Evolutionary conservation across 768 basidiomycete species (phyloP).

Genomic region (Termitomyces sp.): DNA sequence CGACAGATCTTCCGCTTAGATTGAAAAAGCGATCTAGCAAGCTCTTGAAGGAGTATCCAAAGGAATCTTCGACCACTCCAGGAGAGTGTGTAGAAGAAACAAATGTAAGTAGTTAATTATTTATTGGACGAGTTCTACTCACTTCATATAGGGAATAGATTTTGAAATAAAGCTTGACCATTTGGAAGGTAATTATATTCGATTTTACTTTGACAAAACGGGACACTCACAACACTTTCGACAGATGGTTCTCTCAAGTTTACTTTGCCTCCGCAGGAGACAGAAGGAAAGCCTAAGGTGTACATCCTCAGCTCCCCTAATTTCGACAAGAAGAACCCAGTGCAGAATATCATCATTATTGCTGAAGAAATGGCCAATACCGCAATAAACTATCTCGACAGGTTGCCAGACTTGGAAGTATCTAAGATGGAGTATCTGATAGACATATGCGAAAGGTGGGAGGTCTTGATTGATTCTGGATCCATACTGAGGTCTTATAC

Average conservation of each 20-base stretch:
- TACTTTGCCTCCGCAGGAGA: background rate
- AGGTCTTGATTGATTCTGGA: background rate
- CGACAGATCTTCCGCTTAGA: background rate
- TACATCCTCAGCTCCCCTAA: background rate
- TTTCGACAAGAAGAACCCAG: background rate
- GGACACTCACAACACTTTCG: background rate
- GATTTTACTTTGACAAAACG: background rate
- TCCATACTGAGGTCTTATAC: background rate
- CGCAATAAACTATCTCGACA: background rate
- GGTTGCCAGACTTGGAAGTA: background rate
- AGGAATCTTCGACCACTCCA: background rate
- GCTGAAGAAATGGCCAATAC: background rate
- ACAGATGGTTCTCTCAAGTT: conserved; percentile 1
- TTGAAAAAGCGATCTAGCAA: background rate
- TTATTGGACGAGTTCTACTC: too few species aligned
- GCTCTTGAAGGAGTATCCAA: background rate
- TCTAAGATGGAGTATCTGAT: background rate
- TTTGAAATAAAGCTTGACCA: background rate
- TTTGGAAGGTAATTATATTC: background rate
- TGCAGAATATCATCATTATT: background rate
- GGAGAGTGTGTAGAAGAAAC: background rate
- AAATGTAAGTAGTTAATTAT: background rate
- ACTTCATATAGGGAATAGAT: background rate
- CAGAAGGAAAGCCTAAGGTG: background rate
- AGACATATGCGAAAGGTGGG: background rate